Percentiles rank a stretch among this genome's conserved stretches.
Conservation (phyloP, 495 filamentous ascomycete genomes). For the Staphylotrichum longicolle region DNA sequence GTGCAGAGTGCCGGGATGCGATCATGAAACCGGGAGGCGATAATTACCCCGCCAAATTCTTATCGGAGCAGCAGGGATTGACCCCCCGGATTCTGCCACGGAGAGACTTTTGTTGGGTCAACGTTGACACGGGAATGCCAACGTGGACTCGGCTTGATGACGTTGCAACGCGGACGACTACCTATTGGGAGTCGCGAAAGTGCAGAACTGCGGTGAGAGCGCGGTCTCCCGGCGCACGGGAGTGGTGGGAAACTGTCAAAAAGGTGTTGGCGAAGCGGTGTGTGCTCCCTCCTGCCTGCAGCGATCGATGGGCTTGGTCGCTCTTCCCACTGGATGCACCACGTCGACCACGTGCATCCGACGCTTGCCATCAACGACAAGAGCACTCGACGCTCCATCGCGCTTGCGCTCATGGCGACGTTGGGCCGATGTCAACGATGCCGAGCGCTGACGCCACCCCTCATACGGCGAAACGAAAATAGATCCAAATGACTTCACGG, state of each 20-base stretch:
- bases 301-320: too few relatives aligned
- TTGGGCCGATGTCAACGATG: too few relatives aligned
- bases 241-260: not conserved
- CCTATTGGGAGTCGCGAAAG: not conserved
- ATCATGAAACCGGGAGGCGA: not conserved
- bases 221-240: not conserved
- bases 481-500: too few relatives aligned
- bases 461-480: too few relatives aligned
- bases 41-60: constrained; percentile 7
- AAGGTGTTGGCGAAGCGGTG: not conserved
- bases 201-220: not conserved
- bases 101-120: not conserved
- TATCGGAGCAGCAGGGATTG: not conserved
- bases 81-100: constrained; percentile 5
- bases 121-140: not conserved
- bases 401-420: too few relatives aligned
- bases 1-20: not conserved
- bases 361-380: too few relatives aligned
- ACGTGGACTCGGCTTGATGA: not conserved
- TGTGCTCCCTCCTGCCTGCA: not conserved
- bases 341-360: too few relatives aligned
- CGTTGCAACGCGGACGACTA: not conserved
- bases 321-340: too few relatives aligned
- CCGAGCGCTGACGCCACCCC: too few relatives aligned
- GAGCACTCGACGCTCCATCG: too few relatives aligned